Evolutionary conservation across 2,329 filamentous ascomycete species (phyloP).

Genomic region (Colletotrichum filicis): DNA sequence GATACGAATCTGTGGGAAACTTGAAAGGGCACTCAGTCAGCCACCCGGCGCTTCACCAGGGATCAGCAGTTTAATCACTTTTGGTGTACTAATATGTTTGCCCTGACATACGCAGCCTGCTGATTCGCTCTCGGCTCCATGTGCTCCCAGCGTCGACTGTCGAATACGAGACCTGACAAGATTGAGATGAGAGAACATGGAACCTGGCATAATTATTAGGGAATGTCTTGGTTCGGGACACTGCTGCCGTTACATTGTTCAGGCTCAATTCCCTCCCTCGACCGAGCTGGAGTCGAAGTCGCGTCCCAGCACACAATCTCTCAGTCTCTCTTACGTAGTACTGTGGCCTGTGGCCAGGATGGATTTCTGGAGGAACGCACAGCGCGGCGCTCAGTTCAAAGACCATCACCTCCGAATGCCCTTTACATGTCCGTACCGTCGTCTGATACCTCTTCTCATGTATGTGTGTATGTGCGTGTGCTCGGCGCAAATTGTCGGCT

Average conservation of each 20-base stretch:
- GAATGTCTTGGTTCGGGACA: slow-evolving; percentile 8
- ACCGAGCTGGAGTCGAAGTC: neutral
- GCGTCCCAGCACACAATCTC: neutral
- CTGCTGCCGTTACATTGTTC: neutral
- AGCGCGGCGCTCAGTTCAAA: slow-evolving; percentile 14
- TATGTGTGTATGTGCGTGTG: neutral
- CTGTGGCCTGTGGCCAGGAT: neutral
- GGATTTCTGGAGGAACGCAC: slow-evolving; percentile 2
- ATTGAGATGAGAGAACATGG: neutral
- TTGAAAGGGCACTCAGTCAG: slow-evolving; percentile 17
- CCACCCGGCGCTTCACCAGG: slow-evolving; percentile 17
- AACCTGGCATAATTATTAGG: neutral
- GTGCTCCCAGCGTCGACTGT: neutral
- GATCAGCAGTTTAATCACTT: slow-evolving; percentile 11
- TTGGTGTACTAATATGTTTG: slow-evolving; percentile 4
- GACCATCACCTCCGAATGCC: slow-evolving; percentile 1
- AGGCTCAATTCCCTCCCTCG: neutral
- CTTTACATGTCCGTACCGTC: slow-evolving; percentile 6
- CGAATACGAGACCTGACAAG: slow-evolving; percentile 17
- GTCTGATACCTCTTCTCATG: slow-evolving; percentile 10
- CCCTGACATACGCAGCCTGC: neutral
- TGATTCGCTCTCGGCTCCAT: slow-evolving; percentile 2
- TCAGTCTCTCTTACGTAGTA: no score
- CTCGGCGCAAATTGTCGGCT: slow-evolving; percentile 30
- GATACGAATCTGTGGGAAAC: neutral